Conservation (phyloP, 805 yeast species). For the Metschnikowia sp. region DNA sequence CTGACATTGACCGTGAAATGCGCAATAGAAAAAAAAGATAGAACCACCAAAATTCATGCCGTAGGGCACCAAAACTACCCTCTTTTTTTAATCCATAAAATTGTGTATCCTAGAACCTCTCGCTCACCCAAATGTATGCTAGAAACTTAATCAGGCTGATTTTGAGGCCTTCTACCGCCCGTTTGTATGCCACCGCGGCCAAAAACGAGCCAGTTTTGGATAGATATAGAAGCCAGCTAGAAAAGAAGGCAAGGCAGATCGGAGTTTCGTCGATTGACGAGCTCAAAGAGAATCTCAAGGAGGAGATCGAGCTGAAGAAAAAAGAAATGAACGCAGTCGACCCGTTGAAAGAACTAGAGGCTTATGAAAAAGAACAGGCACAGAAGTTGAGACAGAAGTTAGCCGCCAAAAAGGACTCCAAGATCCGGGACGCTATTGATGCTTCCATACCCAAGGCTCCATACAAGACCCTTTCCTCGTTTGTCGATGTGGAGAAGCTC, state of each 20-base stretch:
- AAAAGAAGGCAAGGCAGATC: constrained; percentile 31
- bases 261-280: constrained; percentile 50
- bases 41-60: neutral
- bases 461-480: constrained; percentile 70
- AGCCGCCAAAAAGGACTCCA: constrained; percentile 21
- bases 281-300: constrained; percentile 58
- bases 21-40: neutral
- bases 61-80: neutral
- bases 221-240: constrained; percentile 31
- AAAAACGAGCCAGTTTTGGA: constrained; percentile 8
- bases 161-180: neutral
- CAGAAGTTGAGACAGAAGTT: constrained; percentile 22
- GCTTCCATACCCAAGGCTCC: constrained; percentile 43
- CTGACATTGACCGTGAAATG: neutral
- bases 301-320: constrained; percentile 54
- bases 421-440: constrained; percentile 31
- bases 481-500: constrained; percentile 66
- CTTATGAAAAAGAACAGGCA: constrained; percentile 42
- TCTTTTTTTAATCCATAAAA: no score
- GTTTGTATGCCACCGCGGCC: constrained; percentile 5
- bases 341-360: constrained; percentile 67
- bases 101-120: no score
- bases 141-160: neutral
- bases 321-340: constrained; percentile 59
- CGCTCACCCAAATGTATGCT: neutral